A percentile compares a stretch with the other conserved stretches of the same genome.
Conservation (phyloP, 2,329 filamentous ascomycete genomes). For the Fusarium dimerum region DNA sequence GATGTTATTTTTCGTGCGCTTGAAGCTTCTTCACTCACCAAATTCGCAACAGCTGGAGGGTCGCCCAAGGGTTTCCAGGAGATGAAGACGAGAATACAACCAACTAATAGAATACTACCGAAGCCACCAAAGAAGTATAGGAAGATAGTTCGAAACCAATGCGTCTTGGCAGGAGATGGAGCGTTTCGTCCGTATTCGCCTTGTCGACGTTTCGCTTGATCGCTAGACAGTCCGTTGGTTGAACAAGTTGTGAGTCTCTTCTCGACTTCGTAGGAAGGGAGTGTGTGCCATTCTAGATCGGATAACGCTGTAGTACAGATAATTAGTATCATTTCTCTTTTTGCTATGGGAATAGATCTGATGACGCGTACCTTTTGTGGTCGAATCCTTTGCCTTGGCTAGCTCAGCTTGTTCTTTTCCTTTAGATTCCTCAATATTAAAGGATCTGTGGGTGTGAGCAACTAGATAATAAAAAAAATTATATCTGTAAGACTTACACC, state of each 20-base stretch:
- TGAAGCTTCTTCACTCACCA: slow-evolving; percentile 24
- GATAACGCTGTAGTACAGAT: background rate
- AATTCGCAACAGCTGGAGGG: slow-evolving; percentile 68
- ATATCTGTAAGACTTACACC: background rate
- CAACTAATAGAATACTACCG: slow-evolving; percentile 68
- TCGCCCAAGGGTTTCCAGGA: slow-evolving; percentile 75
- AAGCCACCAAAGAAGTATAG: slow-evolving; percentile 80
- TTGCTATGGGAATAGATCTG: background rate
- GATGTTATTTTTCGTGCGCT: background rate
- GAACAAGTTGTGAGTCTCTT: background rate
- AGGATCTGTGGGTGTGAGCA: background rate
- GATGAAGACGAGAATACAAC: slow-evolving; percentile 71
- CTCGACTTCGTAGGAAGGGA: background rate
- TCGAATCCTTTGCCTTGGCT: background rate
- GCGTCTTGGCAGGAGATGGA: background rate
- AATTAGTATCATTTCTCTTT: background rate
- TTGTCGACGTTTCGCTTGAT: background rate
- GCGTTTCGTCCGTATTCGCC: background rate
- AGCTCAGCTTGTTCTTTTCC: background rate
- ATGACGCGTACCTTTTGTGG: background rate
- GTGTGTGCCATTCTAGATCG: background rate
- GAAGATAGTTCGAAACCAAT: slow-evolving; percentile 39
- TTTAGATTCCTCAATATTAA: background rate
- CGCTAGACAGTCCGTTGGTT: background rate
- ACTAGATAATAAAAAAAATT: background rate